Percentiles rank a stretch among this genome's conserved stretches.
Evolutionary conservation across 805 yeast species (phyloP).

Genomic region (Saccharomyces kudriavzevii): DNA sequence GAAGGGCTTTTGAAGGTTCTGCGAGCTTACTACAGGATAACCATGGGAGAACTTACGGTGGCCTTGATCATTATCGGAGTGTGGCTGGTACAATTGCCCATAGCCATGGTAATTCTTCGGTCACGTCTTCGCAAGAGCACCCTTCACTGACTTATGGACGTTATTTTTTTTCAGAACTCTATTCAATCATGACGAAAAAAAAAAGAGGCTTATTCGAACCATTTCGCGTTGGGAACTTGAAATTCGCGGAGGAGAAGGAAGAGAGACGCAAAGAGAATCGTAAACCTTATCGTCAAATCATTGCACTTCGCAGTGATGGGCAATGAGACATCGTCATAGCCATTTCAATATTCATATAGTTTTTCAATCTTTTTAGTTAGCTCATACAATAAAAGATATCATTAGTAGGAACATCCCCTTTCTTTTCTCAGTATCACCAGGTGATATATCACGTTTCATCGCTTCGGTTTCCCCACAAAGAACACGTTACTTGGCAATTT

Average conservation of each 20-base stretch:
- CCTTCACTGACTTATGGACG: not conserved
- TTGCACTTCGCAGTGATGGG: not conserved
- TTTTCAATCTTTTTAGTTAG: not conserved
- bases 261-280: not conserved
- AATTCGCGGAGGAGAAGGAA: not conserved
- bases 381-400: not conserved
- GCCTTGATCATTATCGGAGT: constrained; percentile 37
- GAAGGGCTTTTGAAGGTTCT: constrained; percentile 26
- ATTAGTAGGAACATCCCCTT: not conserved
- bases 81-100: constrained; percentile 42
- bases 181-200: not conserved
- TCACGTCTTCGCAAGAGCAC: not conserved
- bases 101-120: constrained; percentile 28
- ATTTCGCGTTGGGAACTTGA: not conserved
- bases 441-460: not conserved
- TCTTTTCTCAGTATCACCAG: not conserved
- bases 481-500: not conserved
- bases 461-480: not conserved
- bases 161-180: not conserved
- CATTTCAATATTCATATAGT: not conserved
- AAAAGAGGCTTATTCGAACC: not conserved
- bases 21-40: constrained; percentile 21
- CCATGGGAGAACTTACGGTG: constrained; percentile 41
- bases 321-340: not conserved
- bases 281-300: not conserved